A percentile compares a stretch with the other conserved stretches of the same genome.
Evolutionary conservation across 2,329 filamentous ascomycete species (phyloP).

Genomic region (Xenoacremonium recifei): DNA sequence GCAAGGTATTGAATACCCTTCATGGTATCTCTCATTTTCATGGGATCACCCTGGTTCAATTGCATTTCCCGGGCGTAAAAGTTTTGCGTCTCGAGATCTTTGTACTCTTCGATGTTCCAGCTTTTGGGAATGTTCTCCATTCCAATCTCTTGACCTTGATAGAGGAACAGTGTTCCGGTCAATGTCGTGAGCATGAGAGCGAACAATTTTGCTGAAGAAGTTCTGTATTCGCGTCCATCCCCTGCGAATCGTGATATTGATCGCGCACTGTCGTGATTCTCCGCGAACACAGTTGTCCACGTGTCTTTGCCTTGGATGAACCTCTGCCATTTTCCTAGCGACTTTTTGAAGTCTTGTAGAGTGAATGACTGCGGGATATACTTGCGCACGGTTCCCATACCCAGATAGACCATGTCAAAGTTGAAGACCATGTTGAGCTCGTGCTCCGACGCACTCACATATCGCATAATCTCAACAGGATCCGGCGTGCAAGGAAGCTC

Average conservation of each 20-base stretch:
- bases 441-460: no score
- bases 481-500: no score
- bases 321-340: background rate
- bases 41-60: accelerated
- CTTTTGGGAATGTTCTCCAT: background rate
- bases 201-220: background rate
- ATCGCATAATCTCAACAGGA: no score
- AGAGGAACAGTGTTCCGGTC: background rate
- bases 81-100: background rate
- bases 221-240: background rate
- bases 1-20: slow-evolving; percentile 7
- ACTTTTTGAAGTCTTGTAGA: no score
- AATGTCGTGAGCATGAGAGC: background rate
- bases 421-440: no score
- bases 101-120: background rate
- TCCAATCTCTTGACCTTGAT: background rate
- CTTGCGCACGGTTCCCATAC: no score
- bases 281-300: background rate
- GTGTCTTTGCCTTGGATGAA: background rate
- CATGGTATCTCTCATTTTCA: background rate
- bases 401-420: no score
- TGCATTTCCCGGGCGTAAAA: no score
- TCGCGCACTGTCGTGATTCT: background rate
- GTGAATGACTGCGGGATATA: no score
- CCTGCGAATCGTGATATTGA: background rate